phyloP scores from a whole-genome alignment of 192 early-diverging fungal genomes.

The Coemansia biformis region DNA sequence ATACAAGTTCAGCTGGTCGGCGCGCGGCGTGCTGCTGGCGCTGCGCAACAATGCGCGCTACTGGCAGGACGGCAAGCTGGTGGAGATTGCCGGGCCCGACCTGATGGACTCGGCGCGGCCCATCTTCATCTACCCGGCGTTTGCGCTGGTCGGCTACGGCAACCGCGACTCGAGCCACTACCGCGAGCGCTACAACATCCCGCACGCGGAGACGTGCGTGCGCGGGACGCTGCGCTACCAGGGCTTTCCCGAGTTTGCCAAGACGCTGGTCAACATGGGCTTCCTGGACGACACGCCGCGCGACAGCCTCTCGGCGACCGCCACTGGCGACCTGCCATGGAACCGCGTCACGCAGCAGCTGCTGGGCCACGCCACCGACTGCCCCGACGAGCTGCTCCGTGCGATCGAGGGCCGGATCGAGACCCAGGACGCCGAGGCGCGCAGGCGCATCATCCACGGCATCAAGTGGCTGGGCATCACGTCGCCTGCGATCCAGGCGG shows the following conservation, averaged over 20 bases:
- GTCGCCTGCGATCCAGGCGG: constrained; percentile 60
- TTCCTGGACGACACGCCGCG: constrained; percentile 76
- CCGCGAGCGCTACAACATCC: constrained; percentile 90
- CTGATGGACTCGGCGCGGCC: constrained; percentile 91
- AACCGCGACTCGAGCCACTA: constrained; percentile 98
- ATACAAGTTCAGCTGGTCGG: constrained; percentile 99
- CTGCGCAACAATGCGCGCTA: constrained; percentile 91
- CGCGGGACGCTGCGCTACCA: constrained; percentile 95
- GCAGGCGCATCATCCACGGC: constrained; percentile 63
- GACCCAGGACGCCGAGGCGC: constrained; percentile 53
- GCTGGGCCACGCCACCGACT: constrained; percentile 17
- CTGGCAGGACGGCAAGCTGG: constrained; percentile 82
- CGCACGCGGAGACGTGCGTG: constrained; percentile 86
- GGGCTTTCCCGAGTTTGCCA: constrained; percentile 95
- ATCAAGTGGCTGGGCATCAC: constrained; percentile 85
- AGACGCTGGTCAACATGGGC: constrained; percentile 88
- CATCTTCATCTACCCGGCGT: constrained; percentile 91
- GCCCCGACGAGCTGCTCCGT: constrained; percentile 50
- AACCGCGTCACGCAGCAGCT: constrained; percentile 65
- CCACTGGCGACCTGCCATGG: constrained; percentile 66
- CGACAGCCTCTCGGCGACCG: constrained; percentile 54
- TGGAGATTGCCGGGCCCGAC: constrained; percentile 73
- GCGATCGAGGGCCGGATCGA: constrained; percentile 66
- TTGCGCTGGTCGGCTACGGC: constrained; percentile 91
- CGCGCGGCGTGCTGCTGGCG: constrained; percentile 95